Percentiles rank a stretch among this genome's conserved stretches.
Conservation (phyloP, 2,329 filamentous ascomycete genomes). For the Penicillium sp. region DNA sequence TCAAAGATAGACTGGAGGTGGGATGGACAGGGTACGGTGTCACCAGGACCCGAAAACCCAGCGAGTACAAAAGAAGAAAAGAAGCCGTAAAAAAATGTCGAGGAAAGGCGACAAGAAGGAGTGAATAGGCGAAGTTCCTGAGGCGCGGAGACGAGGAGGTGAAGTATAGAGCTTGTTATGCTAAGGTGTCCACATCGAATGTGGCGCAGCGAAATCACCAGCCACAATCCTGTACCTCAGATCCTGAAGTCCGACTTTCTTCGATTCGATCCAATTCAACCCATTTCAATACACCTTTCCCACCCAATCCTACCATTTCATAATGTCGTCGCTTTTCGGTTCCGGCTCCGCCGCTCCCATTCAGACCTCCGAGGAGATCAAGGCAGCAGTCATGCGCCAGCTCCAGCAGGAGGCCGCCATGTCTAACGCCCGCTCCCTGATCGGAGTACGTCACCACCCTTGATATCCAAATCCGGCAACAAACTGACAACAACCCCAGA, state of each 20-base stretch:
- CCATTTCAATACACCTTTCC: background rate
- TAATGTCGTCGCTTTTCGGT: slow-evolving; percentile 41
- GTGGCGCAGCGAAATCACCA: slow-evolving; percentile 12
- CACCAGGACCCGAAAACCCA: slow-evolving; percentile 25
- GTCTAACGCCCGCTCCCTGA: slow-evolving; percentile 66
- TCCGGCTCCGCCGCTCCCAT: slow-evolving; percentile 31
- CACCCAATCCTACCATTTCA: slow-evolving; percentile 11
- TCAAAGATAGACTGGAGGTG: slow-evolving; percentile 24
- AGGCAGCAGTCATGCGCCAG: slow-evolving; percentile 62
- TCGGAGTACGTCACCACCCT: slow-evolving; percentile 56
- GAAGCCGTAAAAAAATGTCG: background rate
- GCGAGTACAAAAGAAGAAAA: background rate
- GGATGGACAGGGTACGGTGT: slow-evolving; percentile 18
- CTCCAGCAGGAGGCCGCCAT: slow-evolving; percentile 64
- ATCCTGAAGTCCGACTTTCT: slow-evolving; percentile 9
- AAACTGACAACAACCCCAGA: slow-evolving; percentile 47
- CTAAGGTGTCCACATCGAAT: slow-evolving; percentile 21
- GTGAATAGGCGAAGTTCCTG: slow-evolving; percentile 9
- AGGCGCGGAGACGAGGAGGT: slow-evolving; percentile 2
- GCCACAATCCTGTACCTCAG: slow-evolving; percentile 6
- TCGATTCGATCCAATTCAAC: slow-evolving; percentile 2
- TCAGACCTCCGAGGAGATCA: slow-evolving; percentile 36
- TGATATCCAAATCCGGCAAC: background rate
- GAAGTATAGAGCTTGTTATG: slow-evolving; percentile 13
- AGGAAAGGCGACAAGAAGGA: slow-evolving; percentile 6